Conservation (phyloP, 192 early-diverging fungal species). For the Paraglomus brasilianum region DNA sequence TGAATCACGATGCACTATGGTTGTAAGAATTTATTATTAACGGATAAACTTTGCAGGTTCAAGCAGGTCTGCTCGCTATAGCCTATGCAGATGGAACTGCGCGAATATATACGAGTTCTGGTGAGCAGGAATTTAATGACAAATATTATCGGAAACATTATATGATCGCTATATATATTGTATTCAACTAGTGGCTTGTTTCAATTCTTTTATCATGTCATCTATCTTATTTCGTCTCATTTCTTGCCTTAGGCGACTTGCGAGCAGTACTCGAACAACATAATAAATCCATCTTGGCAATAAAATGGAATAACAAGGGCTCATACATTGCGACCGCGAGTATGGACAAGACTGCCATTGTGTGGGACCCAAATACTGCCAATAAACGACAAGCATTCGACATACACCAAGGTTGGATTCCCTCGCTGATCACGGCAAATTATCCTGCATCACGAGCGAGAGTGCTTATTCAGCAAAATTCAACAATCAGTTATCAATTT, state of each 20-base stretch:
- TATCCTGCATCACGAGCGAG: background rate
- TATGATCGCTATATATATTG: too few relatives aligned
- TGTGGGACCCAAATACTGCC: slow-evolving; percentile 83
- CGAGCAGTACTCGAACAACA: slow-evolving; percentile 65
- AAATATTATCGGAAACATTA: too few relatives aligned
- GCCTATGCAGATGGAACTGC: slow-evolving; percentile 83
- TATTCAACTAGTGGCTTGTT: too few relatives aligned
- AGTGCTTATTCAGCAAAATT: background rate
- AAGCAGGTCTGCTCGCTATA: slow-evolving; percentile 77
- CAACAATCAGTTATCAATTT: background rate
- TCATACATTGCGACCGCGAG: slow-evolving; percentile 71
- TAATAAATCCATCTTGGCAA: slow-evolving; percentile 74
- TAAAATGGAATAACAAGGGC: slow-evolving; percentile 86
- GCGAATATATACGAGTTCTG: slow-evolving; percentile 77
- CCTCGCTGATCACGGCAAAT: background rate
- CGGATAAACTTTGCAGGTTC: slow-evolving; percentile 48
- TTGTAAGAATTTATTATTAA: background rate
- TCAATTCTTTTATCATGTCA: too few relatives aligned
- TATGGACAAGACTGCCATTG: slow-evolving; percentile 74
- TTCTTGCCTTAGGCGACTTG: slow-evolving; percentile 51
- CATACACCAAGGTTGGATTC: slow-evolving; percentile 56
- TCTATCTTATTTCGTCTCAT: too few relatives aligned
- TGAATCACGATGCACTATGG: background rate
- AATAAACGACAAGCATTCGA: slow-evolving; percentile 71
- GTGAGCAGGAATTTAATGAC: slow-evolving; percentile 8